These are phyloP conservation scores for Litsea cubeba DNA, from an alignment of 164 flowering plant genomes.

Conservation along the genomic window DNA sequence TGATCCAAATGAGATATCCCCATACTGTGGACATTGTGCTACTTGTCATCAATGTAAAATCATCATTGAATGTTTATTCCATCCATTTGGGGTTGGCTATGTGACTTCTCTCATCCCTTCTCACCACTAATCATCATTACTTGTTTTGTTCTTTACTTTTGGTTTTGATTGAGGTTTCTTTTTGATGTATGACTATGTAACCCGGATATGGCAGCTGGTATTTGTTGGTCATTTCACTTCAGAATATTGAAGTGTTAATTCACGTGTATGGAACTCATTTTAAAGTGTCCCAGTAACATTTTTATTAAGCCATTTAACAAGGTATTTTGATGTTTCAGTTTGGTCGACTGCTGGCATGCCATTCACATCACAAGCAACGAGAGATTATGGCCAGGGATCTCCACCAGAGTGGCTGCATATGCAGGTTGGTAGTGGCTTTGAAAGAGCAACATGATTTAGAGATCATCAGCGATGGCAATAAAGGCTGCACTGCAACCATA, in stretches of 20 bases:
- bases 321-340: constrained; percentile 33
- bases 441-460: constrained; percentile 41
- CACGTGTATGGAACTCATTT: background rate
- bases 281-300: background rate
- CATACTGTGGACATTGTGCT: background rate
- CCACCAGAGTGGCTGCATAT: constrained; percentile 79
- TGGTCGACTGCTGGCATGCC: constrained; percentile 43
- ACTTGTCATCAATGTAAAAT: background rate
- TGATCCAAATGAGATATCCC: background rate
- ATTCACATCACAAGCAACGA: constrained; percentile 53
- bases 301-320: background rate
- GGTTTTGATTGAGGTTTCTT: no score
- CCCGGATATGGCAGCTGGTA: background rate
- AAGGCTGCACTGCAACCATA: constrained; percentile 9
- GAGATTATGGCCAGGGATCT: constrained; percentile 58
- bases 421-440: constrained; percentile 77
- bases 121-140: background rate
- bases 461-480: constrained; percentile 9
- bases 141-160: background rate
- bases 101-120: background rate
- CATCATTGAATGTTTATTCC: no score
- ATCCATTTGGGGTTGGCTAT: no score
- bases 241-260: no score
- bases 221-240: no score
- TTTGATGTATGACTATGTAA: background rate